Evolutionary conservation across 768 basidiomycete species (phyloP).

Genomic region (Boletus subcaerulescens): DNA sequence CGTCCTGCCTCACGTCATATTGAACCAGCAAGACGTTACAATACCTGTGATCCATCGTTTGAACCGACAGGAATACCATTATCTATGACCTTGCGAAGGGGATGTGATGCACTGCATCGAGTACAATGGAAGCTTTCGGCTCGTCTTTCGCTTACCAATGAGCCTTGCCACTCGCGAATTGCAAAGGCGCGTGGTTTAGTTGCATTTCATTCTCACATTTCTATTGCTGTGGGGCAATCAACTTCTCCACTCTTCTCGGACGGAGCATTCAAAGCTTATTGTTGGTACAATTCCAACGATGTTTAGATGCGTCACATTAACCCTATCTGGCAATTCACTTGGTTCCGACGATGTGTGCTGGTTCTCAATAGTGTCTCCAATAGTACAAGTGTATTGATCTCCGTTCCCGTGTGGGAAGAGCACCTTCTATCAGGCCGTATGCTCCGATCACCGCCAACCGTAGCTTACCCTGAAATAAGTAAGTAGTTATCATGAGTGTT

Average conservation of each 20-base stretch:
- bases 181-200: background rate
- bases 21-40: background rate
- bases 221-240: background rate
- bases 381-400: background rate
- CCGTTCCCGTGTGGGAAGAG: background rate
- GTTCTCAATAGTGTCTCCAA: background rate
- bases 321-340: background rate
- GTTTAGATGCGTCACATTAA: background rate
- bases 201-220: background rate
- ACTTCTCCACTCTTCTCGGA: background rate
- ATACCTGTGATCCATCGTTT: no score
- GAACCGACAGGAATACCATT: no score
- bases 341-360: background rate
- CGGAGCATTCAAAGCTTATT: conserved; percentile 14
- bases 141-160: background rate
- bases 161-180: background rate
- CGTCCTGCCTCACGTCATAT: background rate
- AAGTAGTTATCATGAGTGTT: background rate
- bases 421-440: background rate
- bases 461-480: background rate
- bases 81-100: background rate
- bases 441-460: background rate
- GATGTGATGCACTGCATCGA: no score
- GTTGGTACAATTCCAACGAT: background rate
- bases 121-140: background rate